Percentiles rank a stretch among this genome's conserved stretches.
Evolutionary conservation across 2,329 filamentous ascomycete species (phyloP).

Genomic region (Sporothrix dimorphospora): DNA sequence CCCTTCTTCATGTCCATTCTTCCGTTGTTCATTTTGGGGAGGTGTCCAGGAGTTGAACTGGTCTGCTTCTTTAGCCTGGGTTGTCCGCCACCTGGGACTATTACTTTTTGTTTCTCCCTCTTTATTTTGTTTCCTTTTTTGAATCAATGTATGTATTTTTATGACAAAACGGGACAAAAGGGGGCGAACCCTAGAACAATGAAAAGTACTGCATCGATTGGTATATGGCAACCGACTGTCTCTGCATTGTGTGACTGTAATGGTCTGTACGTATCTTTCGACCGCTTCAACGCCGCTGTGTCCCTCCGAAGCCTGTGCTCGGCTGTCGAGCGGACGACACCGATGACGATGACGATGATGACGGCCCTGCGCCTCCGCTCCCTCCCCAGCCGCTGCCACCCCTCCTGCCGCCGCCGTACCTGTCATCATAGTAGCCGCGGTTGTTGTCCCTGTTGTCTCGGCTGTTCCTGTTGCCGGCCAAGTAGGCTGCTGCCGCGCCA

Average conservation of each 20-base stretch:
- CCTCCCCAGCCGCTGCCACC: slow-evolving; percentile 37
- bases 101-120: background rate
- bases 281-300: slow-evolving; percentile 55
- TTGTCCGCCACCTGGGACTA: background rate
- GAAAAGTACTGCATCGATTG: background rate
- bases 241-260: background rate
- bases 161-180: background rate
- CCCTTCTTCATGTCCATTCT: background rate
- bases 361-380: slow-evolving; percentile 41
- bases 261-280: background rate
- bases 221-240: background rate
- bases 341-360: slow-evolving; percentile 42
- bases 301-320: slow-evolving; percentile 75
- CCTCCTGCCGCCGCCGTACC: slow-evolving; percentile 24
- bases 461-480: slow-evolving; percentile 57
- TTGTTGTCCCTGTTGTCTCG: slow-evolving; percentile 41
- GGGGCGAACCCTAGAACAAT: background rate
- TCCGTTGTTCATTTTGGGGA: background rate
- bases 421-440: slow-evolving; percentile 32
- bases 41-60: slow-evolving; percentile 1
- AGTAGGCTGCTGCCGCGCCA: slow-evolving; percentile 70
- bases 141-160: background rate
- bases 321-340: slow-evolving; percentile 58
- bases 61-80: background rate
- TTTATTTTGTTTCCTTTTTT: slow-evolving; percentile 12